phyloP scores from a whole-genome alignment of 2,329 filamentous ascomycete species.

The Aspergillus vadensis region DNA sequence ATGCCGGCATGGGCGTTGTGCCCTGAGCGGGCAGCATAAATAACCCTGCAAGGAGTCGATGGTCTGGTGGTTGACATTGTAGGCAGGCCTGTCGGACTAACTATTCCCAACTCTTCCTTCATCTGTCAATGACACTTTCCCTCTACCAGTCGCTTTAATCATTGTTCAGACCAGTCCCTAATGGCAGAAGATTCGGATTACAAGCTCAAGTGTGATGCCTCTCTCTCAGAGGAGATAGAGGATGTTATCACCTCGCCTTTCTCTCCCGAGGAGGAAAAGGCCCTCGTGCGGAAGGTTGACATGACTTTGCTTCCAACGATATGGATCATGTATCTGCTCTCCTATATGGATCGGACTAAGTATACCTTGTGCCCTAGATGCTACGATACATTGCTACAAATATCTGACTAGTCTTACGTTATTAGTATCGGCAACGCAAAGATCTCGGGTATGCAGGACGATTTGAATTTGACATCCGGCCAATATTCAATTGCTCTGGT shows the following conservation, averaged over 20 bases:
- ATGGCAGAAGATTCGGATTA: neutral
- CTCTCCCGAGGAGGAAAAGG: constrained; percentile 42
- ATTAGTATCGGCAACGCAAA: constrained; percentile 30
- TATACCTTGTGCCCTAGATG: neutral
- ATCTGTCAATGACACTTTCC: neutral
- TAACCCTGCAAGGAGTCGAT: neutral
- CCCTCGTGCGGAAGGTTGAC: constrained; percentile 50
- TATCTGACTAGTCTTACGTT: neutral
- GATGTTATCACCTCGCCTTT: neutral
- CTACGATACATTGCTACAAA: neutral
- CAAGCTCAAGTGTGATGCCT: neutral
- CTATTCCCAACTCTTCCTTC: neutral
- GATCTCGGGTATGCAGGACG: constrained; percentile 26
- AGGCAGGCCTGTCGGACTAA: neutral
- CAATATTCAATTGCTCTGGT: constrained; percentile 56
- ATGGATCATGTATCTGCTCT: constrained; percentile 54
- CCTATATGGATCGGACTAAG: constrained; percentile 42
- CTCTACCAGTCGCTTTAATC: neutral
- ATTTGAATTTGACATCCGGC: constrained; percentile 33
- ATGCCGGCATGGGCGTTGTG: neutral
- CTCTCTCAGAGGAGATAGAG: neutral
- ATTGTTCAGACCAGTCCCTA: neutral
- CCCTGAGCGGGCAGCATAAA: neutral
- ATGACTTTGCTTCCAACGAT: constrained; percentile 50
- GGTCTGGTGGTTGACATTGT: neutral